phyloP scores from a whole-genome alignment of 179 eudicot genomes.

The Silene coronaria region DNA sequence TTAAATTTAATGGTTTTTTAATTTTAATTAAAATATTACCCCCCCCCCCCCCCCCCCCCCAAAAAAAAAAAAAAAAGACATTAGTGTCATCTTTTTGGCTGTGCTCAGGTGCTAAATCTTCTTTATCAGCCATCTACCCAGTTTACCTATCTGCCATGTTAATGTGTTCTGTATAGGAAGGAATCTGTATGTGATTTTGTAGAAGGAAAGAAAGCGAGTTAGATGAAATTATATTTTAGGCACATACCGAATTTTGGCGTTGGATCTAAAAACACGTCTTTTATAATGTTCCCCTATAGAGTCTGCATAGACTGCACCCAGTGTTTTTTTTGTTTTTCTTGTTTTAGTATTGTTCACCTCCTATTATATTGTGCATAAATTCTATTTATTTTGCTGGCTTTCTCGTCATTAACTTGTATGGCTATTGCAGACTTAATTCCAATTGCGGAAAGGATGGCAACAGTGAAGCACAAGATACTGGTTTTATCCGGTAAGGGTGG shows the following conservation, averaged over 20 bases:
- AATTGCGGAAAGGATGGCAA: constrained; percentile 86
- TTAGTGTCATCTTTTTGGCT: background rate
- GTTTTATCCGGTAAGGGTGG: constrained; percentile 93
- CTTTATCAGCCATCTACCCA: too few relatives aligned
- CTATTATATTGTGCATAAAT: background rate
- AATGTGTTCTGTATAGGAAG: background rate
- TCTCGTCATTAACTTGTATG: background rate
- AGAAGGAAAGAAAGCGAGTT: background rate
- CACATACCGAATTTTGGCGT: background rate
- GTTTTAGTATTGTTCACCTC: background rate
- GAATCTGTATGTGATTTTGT: background rate
- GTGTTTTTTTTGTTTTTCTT: background rate
- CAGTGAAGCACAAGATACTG: constrained; percentile 88
- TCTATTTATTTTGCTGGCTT: background rate
- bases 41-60: too few relatives aligned
- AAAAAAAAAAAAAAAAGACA: too few relatives aligned
- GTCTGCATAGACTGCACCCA: background rate
- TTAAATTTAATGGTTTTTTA: too few relatives aligned
- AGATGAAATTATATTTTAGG: background rate
- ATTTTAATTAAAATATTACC: too few relatives aligned
- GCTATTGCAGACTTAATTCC: constrained; percentile 57
- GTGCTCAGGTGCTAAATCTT: background rate
- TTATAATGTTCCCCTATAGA: background rate
- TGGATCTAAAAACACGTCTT: background rate
- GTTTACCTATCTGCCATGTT: background rate